Base-by-base conservation (phyloP, 1,139 yeast species). In the Nakaseomyces glabratus region DNA sequence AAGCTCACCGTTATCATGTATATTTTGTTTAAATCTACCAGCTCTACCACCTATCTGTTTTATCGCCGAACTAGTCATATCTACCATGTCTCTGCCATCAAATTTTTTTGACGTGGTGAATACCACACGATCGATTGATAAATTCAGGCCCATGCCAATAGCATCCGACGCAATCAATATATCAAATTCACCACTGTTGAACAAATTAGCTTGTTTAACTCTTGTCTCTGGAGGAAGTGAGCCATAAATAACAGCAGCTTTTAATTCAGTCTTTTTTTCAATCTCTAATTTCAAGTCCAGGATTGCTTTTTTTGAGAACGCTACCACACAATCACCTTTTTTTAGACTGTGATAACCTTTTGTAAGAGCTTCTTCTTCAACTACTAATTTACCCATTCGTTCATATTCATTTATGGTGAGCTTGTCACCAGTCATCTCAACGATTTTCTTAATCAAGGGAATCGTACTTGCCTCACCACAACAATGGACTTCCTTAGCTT, bases 1-100 rank as follows among this genome's bases (percentile, higher is more conserved):
- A 7, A 55, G 28, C 41, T 36, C 40, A 11, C 41, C 51, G 3
- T 36, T 42, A 7, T 25, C 18, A 1, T 40, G 15, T 3, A 33
- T 38, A 10, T 55, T 46, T 5, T 58, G 56, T 40, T 65, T 66
- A 50, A 64, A 90, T 40, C 99, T 62, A 1, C 99, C 99, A 0
- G 98, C 98, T 44, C 99, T 66, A 1, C 99, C 99, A 2, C 93
- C 97, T 44, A 90, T 90, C 57, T 90, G 99, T 55, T 85, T 85
- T 19, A 80, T 71, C 37, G 79, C 76, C 0, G 93, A 78, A 3
- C 71, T 62, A 0, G 80, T 64, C 26, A 88, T 58, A 2, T 58
- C 58, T 3, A 61, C 60, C 43, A 66, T 59, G 14, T 59, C 61
- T 12, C 52, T 54, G 3, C 97, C 97, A 52, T 86, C 74, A 48